phyloP scores from a whole-genome alignment of 805 yeast species.

The Metahyphopichia silvanorum region DNA sequence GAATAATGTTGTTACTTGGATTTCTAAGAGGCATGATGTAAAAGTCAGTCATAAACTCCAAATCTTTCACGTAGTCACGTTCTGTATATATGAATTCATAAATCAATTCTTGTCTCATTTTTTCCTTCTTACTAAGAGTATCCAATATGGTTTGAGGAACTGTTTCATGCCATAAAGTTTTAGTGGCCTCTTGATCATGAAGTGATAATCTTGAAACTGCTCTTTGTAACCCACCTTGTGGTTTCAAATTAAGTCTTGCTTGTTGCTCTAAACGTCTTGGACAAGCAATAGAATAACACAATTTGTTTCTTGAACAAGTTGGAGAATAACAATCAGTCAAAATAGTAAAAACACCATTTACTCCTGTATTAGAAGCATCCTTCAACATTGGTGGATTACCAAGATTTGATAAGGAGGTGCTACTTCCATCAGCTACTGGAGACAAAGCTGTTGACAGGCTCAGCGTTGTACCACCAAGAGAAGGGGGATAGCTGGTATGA shows the following conservation, averaged over 20 bases:
- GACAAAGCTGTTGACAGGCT: too few relatives aligned
- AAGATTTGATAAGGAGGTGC: conserved; percentile 2
- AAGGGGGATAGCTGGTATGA: conserved; percentile 15
- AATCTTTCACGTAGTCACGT: conserved; percentile 90
- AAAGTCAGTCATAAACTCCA: conserved; percentile 88
- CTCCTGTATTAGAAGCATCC: conserved; percentile 31
- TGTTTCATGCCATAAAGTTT: conserved; percentile 89
- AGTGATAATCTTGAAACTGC: conserved; percentile 68
- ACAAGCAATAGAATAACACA: conserved; percentile 95
- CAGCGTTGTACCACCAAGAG: conserved; percentile 13
- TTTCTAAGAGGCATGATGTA: conserved; percentile 90
- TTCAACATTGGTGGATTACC: neutral
- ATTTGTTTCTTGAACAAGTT: conserved; percentile 82
- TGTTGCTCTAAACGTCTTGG: conserved; percentile 95
- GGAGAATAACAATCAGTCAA: conserved; percentile 96
- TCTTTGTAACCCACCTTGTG: conserved; percentile 78
- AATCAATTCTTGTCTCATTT: conserved; percentile 91
- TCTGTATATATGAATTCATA: conserved; percentile 93
- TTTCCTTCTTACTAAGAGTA: conserved; percentile 75
- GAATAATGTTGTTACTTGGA: conserved; percentile 70
- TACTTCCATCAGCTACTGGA: conserved; percentile 5
- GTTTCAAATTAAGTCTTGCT: conserved; percentile 83
- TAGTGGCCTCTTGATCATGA: conserved; percentile 68
- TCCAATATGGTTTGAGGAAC: conserved; percentile 81
- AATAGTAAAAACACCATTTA: conserved; percentile 90